These are phyloP conservation scores for Fusarium sp. DNA, from an alignment of 2,329 filamentous ascomycete genomes.

Conservation along the genomic window DNA sequence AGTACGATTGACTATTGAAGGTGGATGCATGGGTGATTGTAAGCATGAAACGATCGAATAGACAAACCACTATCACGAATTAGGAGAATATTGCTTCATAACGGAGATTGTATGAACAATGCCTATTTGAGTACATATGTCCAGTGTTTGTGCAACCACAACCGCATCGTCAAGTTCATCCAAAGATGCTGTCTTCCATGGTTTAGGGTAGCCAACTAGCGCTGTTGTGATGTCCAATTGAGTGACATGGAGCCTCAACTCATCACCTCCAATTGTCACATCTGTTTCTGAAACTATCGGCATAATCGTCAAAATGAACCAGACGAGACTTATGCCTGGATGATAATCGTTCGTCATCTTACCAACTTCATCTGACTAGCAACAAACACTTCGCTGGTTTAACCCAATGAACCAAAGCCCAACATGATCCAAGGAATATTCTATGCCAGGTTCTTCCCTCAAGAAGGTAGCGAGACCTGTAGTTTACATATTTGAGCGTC, in stretches of 20 bases:
- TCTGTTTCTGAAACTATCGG: background rate
- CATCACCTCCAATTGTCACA: background rate
- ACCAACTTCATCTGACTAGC: background rate
- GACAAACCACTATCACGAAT: background rate
- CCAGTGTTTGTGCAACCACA: background rate
- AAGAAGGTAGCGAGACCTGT: constrained; percentile 62
- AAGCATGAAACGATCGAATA: background rate
- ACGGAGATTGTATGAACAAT: background rate
- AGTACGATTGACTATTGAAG: background rate
- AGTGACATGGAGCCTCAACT: background rate
- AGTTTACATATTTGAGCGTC: background rate
- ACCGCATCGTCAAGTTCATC: background rate
- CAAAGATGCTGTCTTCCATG: background rate
- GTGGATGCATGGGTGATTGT: background rate
- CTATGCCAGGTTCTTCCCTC: constrained; percentile 74
- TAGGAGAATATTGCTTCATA: background rate
- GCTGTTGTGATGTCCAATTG: background rate
- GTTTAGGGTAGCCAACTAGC: constrained; percentile 25
- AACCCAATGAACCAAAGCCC: constrained; percentile 24
- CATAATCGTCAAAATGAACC: background rate
- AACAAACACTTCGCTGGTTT: constrained; percentile 2
- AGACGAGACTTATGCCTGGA: background rate
- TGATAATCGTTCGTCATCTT: background rate
- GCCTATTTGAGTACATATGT: background rate
- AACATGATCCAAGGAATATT: constrained; percentile 77